Base-by-base conservation (phyloP, 2,329 filamentous ascomycete genomes). In the Fusarium sp. region DNA sequence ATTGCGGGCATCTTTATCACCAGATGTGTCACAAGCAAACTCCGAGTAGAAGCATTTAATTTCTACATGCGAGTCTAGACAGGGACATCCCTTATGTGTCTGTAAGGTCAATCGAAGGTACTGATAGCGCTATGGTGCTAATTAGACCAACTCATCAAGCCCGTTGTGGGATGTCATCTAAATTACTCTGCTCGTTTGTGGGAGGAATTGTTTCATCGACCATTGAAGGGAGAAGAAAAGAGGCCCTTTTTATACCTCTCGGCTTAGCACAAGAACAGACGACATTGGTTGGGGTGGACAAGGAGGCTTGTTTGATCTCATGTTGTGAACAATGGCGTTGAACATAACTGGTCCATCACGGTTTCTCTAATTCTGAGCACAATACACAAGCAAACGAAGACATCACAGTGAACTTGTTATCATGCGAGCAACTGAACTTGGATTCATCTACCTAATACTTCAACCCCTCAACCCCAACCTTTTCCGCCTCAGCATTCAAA, bases 401-500 rank as follows among this genome's bases (percentile, higher is more conserved):
- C 16, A 18, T 34, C 32, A 34, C 32, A 18, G 8, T 9, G 32
- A 34, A 14, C 13, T 23, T 23, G n/a, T 21, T 13, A 4, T 14
- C 13, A 43, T n/a, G 21, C 7, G 21, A 23, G 41, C 4, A 34
- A 34, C 32, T 9, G 16, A 10, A 37, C 9, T 12, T 23, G 10
- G 7, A 11, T 43, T 43, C 4, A 34, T 32, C 40, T 50, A 7
- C 1, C 5, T 25, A 63, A 14, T 30, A 27, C 7, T 50, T 55
- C 9, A 79, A 50, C 2, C 61, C 58, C 10, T 61, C 46, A 4
- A 45, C 82, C 0, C 83, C 82, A 12, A 86, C 82, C 55, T 71
- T 80, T 12, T 74, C 77, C 0, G 87, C 87, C 74, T 89, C 87
- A 10, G 79, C 79, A 66, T 89, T 88, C 55, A 89, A 72, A 0